Evolutionary conservation across 495 filamentous ascomycete species (phyloP).

Genomic region (Hapsidospora chrysogenum): DNA sequence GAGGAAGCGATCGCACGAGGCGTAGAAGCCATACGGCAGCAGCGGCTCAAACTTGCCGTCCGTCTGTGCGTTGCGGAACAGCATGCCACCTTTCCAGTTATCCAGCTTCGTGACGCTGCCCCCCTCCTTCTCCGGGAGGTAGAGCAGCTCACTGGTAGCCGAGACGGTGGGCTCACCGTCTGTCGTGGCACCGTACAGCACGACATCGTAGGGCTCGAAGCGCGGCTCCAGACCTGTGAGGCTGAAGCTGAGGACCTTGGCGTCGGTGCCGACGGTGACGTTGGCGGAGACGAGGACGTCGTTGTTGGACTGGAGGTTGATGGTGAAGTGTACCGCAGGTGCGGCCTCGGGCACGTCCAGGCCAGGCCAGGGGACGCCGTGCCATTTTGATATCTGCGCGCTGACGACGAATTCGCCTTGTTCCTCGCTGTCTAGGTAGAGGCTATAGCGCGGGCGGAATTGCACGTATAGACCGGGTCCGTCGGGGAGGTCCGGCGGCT

Average conservation of each 20-base stretch:
- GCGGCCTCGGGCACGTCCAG: conserved; percentile 8
- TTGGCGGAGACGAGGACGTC: conserved; percentile 18
- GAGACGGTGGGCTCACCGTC: conserved; percentile 13
- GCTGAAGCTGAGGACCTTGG: conserved; percentile 28
- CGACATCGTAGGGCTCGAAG: conserved; percentile 25
- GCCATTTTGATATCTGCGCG: conserved; percentile 33
- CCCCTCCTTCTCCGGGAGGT: conserved; percentile 38
- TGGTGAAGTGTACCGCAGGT: conserved; percentile 18
- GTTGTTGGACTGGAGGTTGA: conserved; percentile 13
- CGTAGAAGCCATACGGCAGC: conserved; percentile 50
- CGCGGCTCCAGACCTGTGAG: conserved; percentile 27
- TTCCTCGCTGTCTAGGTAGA: conserved; percentile 40
- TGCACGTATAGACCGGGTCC: conserved; percentile 38
- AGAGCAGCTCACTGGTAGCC: conserved; percentile 28
- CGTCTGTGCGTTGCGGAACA: conserved; percentile 19
- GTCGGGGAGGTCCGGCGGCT: conserved; percentile 23
- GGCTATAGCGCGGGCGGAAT: conserved; percentile 39
- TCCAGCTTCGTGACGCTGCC: conserved; percentile 49
- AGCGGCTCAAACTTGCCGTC: conserved; percentile 25
- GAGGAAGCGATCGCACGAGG: conserved; percentile 38
- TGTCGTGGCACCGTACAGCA: conserved; percentile 23
- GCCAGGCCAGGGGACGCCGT: conserved; percentile 26
- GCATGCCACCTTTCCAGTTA: conserved; percentile 38
- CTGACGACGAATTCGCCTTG: conserved; percentile 42
- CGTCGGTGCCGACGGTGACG: conserved; percentile 28